These are phyloP conservation scores for Passalora sequoiae DNA, from an alignment of 2,329 filamentous ascomycete species.

Conservation along the genomic window DNA sequence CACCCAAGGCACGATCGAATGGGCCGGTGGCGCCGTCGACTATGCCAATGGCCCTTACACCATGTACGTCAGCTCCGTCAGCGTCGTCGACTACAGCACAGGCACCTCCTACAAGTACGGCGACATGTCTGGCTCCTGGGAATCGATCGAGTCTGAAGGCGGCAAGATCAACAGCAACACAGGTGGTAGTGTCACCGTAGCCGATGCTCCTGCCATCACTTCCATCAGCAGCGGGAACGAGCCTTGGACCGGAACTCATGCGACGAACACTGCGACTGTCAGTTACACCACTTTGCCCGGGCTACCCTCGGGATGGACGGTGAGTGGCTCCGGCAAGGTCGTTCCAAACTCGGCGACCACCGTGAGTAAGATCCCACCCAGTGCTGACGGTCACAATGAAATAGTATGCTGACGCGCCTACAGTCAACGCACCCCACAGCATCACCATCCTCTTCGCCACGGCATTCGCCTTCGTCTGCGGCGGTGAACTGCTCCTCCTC, in stretches of 20 bases:
- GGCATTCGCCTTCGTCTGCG: constrained; percentile 31
- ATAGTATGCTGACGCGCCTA: constrained; percentile 24
- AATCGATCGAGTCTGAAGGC: constrained; percentile 74
- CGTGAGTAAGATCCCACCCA: constrained; percentile 54
- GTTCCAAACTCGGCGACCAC: constrained; percentile 64
- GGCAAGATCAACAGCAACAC: constrained; percentile 60
- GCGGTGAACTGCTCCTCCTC: constrained; percentile 41
- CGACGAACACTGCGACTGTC: constrained; percentile 35
- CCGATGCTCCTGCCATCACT: constrained; percentile 57
- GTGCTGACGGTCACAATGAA: constrained; percentile 29
- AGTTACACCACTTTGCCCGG: constrained; percentile 47
- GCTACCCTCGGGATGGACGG: constrained; percentile 75
- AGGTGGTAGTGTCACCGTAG: constrained; percentile 50
- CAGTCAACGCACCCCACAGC: constrained; percentile 44
- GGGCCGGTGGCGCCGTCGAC: constrained; percentile 82
- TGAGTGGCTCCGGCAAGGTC: constrained; percentile 72
- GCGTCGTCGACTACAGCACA: constrained; percentile 86
- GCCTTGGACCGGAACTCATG: constrained; percentile 59
- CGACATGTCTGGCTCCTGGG: constrained; percentile 71
- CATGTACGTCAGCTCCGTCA: constrained; percentile 74
- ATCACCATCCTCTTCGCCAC: constrained; percentile 50
- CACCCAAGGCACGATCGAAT: constrained; percentile 73
- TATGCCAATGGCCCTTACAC: constrained; percentile 77
- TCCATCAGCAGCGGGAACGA: constrained; percentile 58
- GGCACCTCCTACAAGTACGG: constrained; percentile 78